These are phyloP conservation scores for Phaeolepiota aurea DNA, from an alignment of 768 basidiomycete genomes.

Conservation along the genomic window DNA sequence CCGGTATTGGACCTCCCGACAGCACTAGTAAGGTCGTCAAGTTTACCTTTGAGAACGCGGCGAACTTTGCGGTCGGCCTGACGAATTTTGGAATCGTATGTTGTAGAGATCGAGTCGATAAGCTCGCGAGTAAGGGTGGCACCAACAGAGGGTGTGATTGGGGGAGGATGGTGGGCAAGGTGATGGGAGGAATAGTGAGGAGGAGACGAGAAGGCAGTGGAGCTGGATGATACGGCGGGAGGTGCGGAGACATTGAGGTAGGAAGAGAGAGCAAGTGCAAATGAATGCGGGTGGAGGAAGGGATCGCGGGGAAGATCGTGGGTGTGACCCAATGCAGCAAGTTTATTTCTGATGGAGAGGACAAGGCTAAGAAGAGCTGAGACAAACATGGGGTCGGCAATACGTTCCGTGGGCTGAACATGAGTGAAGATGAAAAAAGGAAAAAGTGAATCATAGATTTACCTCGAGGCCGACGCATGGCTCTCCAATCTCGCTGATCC, in stretches of 20 bases:
- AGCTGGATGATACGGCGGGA: slow-evolving; percentile 10
- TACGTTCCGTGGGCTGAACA: slow-evolving; percentile 56
- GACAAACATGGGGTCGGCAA: slow-evolving; percentile 66
- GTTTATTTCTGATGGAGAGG: slow-evolving; percentile 59
- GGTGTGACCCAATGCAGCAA: slow-evolving; percentile 45
- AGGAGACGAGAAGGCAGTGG: slow-evolving; percentile 10
- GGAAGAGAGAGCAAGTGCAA: slow-evolving; percentile 39
- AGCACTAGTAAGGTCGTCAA: slow-evolving; percentile 40
- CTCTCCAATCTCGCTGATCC: slow-evolving; percentile 61
- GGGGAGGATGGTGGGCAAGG: slow-evolving; percentile 6
- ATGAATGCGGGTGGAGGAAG: slow-evolving; percentile 59
- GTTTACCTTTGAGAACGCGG: slow-evolving; percentile 49
- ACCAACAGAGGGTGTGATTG: slow-evolving; percentile 1
- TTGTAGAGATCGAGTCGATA: slow-evolving; percentile 34
- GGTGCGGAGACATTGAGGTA: slow-evolving; percentile 16
- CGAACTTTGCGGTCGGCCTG: slow-evolving; percentile 50
- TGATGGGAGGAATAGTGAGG: slow-evolving; percentile 9
- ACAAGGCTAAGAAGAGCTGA: slow-evolving; percentile 66
- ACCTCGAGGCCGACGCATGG: slow-evolving; percentile 57
- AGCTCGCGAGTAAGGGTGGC: slow-evolving; percentile 33
- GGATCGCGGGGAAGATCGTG: slow-evolving; percentile 66
- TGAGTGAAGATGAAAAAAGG: slow-evolving; percentile 2
- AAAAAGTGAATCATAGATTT: slow-evolving; percentile 11
- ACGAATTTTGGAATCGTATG: slow-evolving; percentile 40
- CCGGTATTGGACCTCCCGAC: slow-evolving; percentile 19